phyloP scores from a whole-genome alignment of 495 filamentous ascomycete species.

The Neurospora sp. region DNA sequence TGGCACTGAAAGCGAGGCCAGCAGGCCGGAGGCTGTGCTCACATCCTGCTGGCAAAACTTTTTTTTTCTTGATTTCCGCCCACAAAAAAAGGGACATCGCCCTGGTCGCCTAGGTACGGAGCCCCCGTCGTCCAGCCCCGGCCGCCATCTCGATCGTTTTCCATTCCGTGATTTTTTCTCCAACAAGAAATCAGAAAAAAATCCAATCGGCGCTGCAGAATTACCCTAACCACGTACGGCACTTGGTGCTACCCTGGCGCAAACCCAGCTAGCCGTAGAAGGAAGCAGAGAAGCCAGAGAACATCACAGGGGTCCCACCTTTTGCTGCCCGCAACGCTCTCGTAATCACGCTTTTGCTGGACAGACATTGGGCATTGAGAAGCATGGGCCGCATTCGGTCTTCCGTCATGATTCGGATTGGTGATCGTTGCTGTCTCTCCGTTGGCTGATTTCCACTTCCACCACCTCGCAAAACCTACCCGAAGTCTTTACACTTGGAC shows the following conservation, averaged over 20 bases:
- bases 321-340: neutral
- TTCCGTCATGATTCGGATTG: neutral
- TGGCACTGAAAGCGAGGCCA: neutral
- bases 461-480: neutral
- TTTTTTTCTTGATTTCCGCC: neutral
- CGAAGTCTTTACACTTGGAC: neutral
- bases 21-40: neutral
- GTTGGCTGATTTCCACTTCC: neutral
- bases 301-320: neutral
- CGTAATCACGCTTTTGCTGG: neutral
- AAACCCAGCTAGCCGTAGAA: neutral
- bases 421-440: neutral
- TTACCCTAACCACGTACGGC: neutral
- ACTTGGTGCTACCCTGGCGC: neutral
- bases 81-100: neutral
- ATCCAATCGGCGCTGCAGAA: neutral
- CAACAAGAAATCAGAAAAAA: neutral
- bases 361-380: neutral
- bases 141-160: neutral
- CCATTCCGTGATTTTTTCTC: neutral
- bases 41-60: neutral
- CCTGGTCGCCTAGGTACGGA: neutral
- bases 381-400: neutral
- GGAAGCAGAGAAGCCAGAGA: neutral
- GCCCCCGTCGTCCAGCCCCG: neutral